Evolutionary conservation across 192 early-diverging fungal genomes (phyloP).

Genomic region (Glomus cerebriforme): DNA sequence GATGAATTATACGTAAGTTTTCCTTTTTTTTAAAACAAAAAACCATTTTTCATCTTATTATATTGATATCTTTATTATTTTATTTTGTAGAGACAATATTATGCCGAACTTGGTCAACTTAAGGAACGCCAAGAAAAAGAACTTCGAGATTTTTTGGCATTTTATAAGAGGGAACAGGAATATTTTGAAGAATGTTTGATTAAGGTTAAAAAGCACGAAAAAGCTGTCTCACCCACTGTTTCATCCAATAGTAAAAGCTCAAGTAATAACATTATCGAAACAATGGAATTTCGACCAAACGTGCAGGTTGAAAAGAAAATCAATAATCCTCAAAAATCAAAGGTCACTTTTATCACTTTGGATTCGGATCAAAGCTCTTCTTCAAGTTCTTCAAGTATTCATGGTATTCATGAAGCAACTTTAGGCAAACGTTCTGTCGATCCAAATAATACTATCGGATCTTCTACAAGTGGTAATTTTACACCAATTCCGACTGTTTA

Average conservation of each 20-base stretch:
- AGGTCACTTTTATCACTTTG: neutral
- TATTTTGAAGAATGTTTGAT: neutral
- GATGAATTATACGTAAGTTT: neutral
- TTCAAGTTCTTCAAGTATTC: too few species aligned
- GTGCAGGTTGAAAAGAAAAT: neutral
- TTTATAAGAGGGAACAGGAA: neutral
- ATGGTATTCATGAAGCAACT: too few species aligned
- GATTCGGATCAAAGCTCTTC: neutral
- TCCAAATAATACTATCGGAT: too few species aligned
- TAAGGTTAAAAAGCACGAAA: neutral
- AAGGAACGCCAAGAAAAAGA: neutral
- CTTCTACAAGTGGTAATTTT: too few species aligned
- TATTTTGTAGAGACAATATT: neutral
- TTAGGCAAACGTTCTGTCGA: too few species aligned
- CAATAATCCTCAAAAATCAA: neutral
- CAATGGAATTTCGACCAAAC: neutral
- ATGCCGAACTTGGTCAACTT: neutral
- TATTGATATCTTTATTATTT: neutral
- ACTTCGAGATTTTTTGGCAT: neutral
- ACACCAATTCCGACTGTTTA: too few species aligned
- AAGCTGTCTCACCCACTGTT: neutral
- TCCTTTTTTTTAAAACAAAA: too few species aligned
- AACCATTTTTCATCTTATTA: neutral
- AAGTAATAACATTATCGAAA: neutral
- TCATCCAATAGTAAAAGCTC: neutral